Evolutionary conservation across 2,329 filamentous ascomycete genomes (phyloP), one percentile per base, ranked within the genome.

Genomic region (Sporothrix phasma): DNA sequence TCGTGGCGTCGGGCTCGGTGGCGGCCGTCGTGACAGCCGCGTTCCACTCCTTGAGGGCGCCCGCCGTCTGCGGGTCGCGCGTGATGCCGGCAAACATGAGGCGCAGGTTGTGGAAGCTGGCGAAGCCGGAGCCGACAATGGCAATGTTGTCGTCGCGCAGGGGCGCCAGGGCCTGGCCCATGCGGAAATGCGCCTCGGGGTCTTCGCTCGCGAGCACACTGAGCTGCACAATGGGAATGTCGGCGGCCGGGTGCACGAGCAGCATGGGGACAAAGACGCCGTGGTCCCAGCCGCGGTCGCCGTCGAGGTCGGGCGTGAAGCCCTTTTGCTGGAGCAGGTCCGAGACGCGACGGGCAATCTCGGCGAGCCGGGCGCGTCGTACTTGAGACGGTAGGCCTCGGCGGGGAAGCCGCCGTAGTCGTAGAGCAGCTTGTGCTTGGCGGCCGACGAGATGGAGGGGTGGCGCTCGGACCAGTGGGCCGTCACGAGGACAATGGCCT

Each of bases 181-280:
- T 79, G 51, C 75, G 75, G 65, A 80, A 76, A 71, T 84, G 82
- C 26, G 71, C 66, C 1, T 72, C 71, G 0, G 82, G 76, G 56
- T 81, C 77, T 69, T 85, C 82, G 19, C 77, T 80, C 31, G 69
- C 67, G 3, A 85, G 77, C 11, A 86, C 81, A 1, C 80, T 83
- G 63, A 85, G 69, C 70, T 85, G 83, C n/a, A 86, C 74, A 34
- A 85, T 75, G 56, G 83, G 83, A 2, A 83, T 70, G 64, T 77
- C 73, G 67, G 81, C 83, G 47, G 74, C 68, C 22, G 83, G 83
- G 64, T 80, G 73, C 68, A 82, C 78, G 49, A 85, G 80, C 53
- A 79, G 75, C 73, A 85, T 75, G 6, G 83, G 83, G 29, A 85
- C 73, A 71, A 85, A 85, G 64, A 85, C 81, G 73, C 83, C 83